Conservation (phyloP, 169 alveolate genomes). For the Plasmodium cynomolgi region DNA sequence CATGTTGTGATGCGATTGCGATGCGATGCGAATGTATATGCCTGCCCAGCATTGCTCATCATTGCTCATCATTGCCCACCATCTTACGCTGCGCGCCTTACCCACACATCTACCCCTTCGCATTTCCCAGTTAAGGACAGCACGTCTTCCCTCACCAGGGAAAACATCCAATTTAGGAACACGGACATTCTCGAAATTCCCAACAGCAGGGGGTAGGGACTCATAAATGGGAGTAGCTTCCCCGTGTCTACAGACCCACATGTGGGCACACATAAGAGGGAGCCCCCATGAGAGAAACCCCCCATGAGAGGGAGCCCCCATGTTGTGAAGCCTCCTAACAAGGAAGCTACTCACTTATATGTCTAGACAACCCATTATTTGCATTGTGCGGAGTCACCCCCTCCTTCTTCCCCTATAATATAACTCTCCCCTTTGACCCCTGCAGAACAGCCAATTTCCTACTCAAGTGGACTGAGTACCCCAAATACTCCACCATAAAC, state of each 20-base stretch:
- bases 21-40: neutral
- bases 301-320: too few species aligned
- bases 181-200: slow-evolving; percentile 44
- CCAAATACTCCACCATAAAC: slow-evolving; percentile 62
- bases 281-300: too few species aligned
- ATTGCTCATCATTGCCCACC: neutral
- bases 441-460: slow-evolving; percentile 63
- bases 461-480: slow-evolving; percentile 66
- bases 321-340: neutral
- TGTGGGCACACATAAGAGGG: neutral
- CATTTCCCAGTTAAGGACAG: slow-evolving; percentile 12
- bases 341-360: neutral
- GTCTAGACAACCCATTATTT: neutral
- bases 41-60: neutral
- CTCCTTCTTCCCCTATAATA: neutral
- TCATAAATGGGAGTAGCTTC: neutral
- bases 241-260: neutral
- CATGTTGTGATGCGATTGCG: neutral
- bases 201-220: slow-evolving; percentile 72
- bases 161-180: slow-evolving; percentile 44
- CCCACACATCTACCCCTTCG: too few species aligned
- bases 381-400: neutral
- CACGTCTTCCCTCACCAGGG: slow-evolving; percentile 39
- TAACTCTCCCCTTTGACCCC: neutral
- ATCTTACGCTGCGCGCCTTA: neutral